Conservation (phyloP, 352 stramenopile genomes). For the Phytopythium oedochilum region DNA sequence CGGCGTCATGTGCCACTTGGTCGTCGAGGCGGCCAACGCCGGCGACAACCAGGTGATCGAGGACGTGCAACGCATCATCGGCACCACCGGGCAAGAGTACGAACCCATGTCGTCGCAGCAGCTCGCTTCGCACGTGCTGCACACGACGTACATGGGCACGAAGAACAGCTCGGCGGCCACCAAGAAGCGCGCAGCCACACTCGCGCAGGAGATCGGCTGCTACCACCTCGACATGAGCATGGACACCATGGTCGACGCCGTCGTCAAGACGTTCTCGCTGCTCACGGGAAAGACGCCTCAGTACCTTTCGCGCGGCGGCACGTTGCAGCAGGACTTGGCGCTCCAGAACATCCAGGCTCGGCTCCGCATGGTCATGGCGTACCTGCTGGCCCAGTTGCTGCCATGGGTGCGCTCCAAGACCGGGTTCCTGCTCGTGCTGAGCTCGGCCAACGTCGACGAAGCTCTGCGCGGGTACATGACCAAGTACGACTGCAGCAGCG, state of each 20-base stretch:
- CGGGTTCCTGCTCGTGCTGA: constrained; percentile 98
- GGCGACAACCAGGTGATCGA: constrained; percentile 76
- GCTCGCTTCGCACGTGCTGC: constrained; percentile 91
- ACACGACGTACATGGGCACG: constrained; percentile 98
- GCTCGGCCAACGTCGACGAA: constrained; percentile 98
- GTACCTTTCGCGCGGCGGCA: constrained; percentile 89
- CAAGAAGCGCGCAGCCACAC: constrained; percentile 79
- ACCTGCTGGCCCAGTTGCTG: constrained; percentile 97
- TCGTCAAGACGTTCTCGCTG: constrained; percentile 71
- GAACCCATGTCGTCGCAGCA: constrained; percentile 72
- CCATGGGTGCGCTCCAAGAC: constrained; percentile 94
- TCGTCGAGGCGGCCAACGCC: constrained; percentile 79
- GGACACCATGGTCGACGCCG: constrained; percentile 92
- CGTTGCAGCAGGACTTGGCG: constrained; percentile 93
- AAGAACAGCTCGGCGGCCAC: constrained; percentile 93
- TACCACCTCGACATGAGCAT: constrained; percentile 97
- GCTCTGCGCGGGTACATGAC: constrained; percentile 98
- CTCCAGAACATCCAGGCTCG: constrained; percentile 99
- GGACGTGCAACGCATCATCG: constrained; percentile 84
- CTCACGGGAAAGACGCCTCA: constrained; percentile 88
- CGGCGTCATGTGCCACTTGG: constrained; percentile 97
- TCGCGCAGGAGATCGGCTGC: constrained; percentile 91
- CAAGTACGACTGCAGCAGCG: constrained; percentile 99
- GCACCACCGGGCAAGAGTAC: constrained; percentile 49
- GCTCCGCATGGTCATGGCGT: constrained; percentile 98